A percentile compares a stretch with the other conserved stretches of the same genome.
These are phyloP conservation scores for Vaccinium vitisidaea DNA, from an alignment of 148 eudicot genomes.

Conservation along the genomic window DNA sequence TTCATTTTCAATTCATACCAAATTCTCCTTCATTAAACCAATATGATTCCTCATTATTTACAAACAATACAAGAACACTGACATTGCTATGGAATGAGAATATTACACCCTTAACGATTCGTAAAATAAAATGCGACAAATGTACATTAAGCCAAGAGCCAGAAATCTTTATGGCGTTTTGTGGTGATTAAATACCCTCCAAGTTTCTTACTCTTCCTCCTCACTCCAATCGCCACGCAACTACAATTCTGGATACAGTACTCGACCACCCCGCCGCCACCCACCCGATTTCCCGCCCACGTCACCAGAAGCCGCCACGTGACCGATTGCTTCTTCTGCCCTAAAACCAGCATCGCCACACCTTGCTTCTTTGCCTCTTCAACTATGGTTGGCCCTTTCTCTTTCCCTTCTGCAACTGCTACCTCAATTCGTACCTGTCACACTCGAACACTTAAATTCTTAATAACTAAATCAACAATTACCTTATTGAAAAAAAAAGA, in stretches of 20 bases:
- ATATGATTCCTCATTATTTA: not conserved
- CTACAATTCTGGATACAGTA: slow-evolving; percentile 73
- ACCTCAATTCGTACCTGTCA: slow-evolving; percentile 63
- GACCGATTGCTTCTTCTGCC: slow-evolving; percentile 69
- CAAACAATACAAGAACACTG: not conserved
- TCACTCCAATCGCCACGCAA: slow-evolving; percentile 80
- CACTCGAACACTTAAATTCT: not conserved
- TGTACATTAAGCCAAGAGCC: slow-evolving; percentile 69
- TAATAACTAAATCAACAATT: not conserved
- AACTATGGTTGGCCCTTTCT: slow-evolving; percentile 73
- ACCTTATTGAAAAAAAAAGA: not conserved
- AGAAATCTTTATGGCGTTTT: slow-evolving; percentile 85
- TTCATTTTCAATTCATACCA: not conserved
- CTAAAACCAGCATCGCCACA: slow-evolving; percentile 59
- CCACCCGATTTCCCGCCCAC: slow-evolving; percentile 53
- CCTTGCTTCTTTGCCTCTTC: slow-evolving; percentile 64
- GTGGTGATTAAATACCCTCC: slow-evolving; percentile 87
- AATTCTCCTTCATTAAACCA: not conserved
- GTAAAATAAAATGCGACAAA: not conserved
- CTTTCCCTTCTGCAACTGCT: slow-evolving; percentile 59
- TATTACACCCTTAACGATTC: not conserved
- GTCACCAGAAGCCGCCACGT: slow-evolving; percentile 71
- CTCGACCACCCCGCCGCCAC: slow-evolving; percentile 54
- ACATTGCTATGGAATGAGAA: not conserved
- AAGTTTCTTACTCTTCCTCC: slow-evolving; percentile 65